Percentiles rank a stretch among this genome's conserved stretches.
Evolutionary conservation across 345 rosid species (phyloP).

Genomic region (Durio zibethinus): DNA sequence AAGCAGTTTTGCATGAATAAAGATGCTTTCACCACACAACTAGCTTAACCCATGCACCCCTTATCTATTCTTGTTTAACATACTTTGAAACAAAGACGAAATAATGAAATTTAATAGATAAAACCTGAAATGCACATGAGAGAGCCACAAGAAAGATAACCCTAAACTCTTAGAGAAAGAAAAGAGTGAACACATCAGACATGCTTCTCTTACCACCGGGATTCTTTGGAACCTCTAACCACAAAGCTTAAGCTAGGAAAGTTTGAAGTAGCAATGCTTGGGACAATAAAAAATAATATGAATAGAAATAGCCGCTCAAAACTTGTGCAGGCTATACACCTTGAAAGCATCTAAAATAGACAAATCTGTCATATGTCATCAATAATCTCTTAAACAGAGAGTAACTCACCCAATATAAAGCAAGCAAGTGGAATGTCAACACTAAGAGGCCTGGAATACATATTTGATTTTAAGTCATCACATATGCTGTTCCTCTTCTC

Average conservation of each 20-base stretch:
- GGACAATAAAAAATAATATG: not conserved
- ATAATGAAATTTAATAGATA: not conserved
- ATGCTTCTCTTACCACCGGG: not conserved
- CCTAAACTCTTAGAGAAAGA: not conserved
- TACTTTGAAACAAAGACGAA: not conserved
- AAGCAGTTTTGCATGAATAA: not conserved
- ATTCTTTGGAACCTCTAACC: slow-evolving; percentile 2
- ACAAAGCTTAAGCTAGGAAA: not conserved
- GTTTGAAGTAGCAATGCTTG: not conserved
- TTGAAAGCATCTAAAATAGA: not conserved
- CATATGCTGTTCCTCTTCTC: slow-evolving; percentile 34
- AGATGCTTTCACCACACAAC: not conserved
- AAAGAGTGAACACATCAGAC: not conserved
- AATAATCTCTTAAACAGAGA: not conserved
- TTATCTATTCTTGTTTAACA: not conserved
- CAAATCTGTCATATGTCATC: not conserved
- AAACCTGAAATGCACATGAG: not conserved
- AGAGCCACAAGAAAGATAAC: not conserved
- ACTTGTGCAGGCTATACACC: not conserved
- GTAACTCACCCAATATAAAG: slow-evolving; percentile 67
- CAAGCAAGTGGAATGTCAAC: slow-evolving; percentile 73
- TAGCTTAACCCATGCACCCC: not conserved
- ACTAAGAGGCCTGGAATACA: slow-evolving; percentile 23
- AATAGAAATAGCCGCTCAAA: not conserved
- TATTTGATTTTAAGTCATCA: slow-evolving; percentile 23